Conservation (phyloP, 352 stramenopile species). For the Peronospora farinosa region DNA sequence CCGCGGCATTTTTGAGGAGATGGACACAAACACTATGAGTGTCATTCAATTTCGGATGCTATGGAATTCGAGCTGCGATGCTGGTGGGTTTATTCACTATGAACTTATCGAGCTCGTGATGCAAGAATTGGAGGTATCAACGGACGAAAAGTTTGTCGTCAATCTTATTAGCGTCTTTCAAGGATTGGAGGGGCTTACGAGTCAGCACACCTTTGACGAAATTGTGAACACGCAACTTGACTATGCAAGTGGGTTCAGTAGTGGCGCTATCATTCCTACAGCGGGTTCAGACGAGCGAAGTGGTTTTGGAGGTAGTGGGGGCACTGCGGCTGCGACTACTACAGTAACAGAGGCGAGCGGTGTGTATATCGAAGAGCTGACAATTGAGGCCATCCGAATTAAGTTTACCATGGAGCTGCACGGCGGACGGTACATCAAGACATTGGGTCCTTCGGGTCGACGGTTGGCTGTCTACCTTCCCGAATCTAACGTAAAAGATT, state of each 20-base stretch:
- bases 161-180: constrained; percentile 88
- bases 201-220: constrained; percentile 70
- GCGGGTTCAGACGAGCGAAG: constrained; percentile 20
- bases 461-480: constrained; percentile 79
- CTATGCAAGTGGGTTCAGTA: constrained; percentile 32
- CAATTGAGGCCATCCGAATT: constrained; percentile 77
- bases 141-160: constrained; percentile 87
- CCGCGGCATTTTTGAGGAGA: constrained; percentile 70
- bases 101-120: constrained; percentile 83
- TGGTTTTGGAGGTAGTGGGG: constrained; percentile 13
- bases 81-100: constrained; percentile 78
- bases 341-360: constrained; percentile 38
- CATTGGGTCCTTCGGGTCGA: constrained; percentile 61
- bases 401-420: constrained; percentile 86
- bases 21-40: constrained; percentile 60
- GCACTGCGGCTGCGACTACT: constrained; percentile 1
- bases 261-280: constrained; percentile 19
- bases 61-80: constrained; percentile 75
- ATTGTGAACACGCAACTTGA: constrained; percentile 74
- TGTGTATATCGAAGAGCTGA: constrained; percentile 85
- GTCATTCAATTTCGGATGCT: constrained; percentile 85
- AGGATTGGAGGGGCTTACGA: constrained; percentile 66
- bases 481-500: constrained; percentile 86
- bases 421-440: constrained; percentile 79
- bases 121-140: constrained; percentile 85